Percentiles rank a stretch among this genome's conserved stretches.
Conservation (phyloP, 768 basidiomycete species). For the Tulasnella sp. region DNA sequence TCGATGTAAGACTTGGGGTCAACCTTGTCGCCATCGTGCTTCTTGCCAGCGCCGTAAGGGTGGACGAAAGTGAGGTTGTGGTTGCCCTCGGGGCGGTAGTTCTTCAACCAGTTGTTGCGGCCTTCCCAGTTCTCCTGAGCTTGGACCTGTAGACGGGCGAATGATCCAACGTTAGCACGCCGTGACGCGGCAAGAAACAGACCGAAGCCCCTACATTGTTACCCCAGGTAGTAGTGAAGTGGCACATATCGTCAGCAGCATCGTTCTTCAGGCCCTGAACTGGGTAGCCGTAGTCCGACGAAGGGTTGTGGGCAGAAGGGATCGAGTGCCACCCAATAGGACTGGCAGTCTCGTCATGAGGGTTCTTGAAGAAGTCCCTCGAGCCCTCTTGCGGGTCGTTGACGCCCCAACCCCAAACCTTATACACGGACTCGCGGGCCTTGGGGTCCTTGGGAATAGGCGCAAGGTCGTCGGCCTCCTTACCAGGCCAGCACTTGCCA, state of each 20-base stretch:
- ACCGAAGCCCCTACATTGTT: constrained; percentile 57
- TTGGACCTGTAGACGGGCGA: constrained; percentile 51
- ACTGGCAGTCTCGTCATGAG: constrained; percentile 71
- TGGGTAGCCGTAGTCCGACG: constrained; percentile 33
- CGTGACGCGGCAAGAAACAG: background rate
- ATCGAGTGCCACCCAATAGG: constrained; percentile 91
- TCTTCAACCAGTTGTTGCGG: constrained; percentile 56
- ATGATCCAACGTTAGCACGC: constrained; percentile 35
- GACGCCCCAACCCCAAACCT: constrained; percentile 73
- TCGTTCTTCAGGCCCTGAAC: constrained; percentile 31
- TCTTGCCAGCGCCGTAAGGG: constrained; percentile 63
- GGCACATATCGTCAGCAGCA: constrained; percentile 37
- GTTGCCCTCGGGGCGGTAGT: constrained; percentile 75
- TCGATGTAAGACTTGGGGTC: constrained; percentile 84
- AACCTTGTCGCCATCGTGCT: constrained; percentile 52
- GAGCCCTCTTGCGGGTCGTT: constrained; percentile 79
- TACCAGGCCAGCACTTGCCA: background rate
- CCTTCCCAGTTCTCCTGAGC: constrained; percentile 94
- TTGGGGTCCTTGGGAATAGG: constrained; percentile 36
- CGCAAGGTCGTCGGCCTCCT: constrained; percentile 25
- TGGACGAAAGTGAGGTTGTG: constrained; percentile 58
- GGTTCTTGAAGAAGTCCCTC: constrained; percentile 56
- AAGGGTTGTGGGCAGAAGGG: constrained; percentile 66
- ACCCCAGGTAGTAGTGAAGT: constrained; percentile 79
- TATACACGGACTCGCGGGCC: constrained; percentile 42